Evolutionary conservation across 306 rosid genomes (phyloP).

Genomic region (Delonix regia): DNA sequence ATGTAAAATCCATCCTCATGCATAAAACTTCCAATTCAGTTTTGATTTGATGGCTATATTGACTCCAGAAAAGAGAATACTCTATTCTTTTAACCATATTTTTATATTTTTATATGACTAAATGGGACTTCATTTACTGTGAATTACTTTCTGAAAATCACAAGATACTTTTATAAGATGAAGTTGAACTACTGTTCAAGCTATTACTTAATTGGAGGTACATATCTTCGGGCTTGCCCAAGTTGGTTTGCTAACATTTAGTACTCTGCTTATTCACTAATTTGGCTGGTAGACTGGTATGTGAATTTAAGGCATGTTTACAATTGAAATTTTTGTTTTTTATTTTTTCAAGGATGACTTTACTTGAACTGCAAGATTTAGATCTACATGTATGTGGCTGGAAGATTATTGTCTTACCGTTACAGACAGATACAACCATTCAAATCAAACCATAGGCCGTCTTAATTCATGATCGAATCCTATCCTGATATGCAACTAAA

Average conservation of each 20-base stretch:
- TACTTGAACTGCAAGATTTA: slow-evolving; percentile 8
- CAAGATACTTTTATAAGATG: neutral
- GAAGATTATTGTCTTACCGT: slow-evolving; percentile 14
- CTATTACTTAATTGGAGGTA: slow-evolving; percentile 10
- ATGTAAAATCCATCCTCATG: neutral
- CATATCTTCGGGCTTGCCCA: slow-evolving; percentile 5
- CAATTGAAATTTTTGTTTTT: neutral
- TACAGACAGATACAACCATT: neutral
- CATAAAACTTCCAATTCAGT: neutral
- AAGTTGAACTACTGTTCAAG: slow-evolving; percentile 17
- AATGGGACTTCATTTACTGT: neutral
- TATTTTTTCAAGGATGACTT: neutral
- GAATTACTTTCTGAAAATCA: slow-evolving; percentile 12
- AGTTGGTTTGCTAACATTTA: neutral
- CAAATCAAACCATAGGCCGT: neutral
- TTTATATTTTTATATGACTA: neutral
- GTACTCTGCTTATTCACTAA: neutral
- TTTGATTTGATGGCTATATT: slow-evolving; percentile 3
- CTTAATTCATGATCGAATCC: slow-evolving; percentile 1
- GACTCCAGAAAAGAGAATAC: neutral
- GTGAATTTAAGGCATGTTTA: slow-evolving; percentile 7
- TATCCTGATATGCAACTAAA: neutral
- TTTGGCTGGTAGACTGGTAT: neutral
- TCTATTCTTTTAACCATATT: neutral
- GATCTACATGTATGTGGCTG: neutral